A percentile compares a stretch with the other conserved stretches of the same genome.
Evolutionary conservation across 208 protist species (phyloP).

Genomic region (Novymonas esmeraldas): DNA sequence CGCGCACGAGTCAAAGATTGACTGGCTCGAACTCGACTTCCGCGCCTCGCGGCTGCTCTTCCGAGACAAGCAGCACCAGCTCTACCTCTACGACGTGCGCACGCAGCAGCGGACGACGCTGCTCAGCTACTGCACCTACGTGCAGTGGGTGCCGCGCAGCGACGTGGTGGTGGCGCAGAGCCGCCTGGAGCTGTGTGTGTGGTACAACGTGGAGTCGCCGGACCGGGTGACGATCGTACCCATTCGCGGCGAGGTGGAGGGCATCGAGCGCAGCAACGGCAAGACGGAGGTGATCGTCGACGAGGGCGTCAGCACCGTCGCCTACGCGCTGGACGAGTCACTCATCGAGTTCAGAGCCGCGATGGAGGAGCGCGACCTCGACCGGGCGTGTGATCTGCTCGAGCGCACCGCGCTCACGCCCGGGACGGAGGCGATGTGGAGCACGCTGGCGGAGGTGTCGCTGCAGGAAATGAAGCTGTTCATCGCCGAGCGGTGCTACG

Average conservation of each 20-base stretch:
- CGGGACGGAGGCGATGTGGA: conserved; percentile 97
- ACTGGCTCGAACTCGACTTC: conserved; percentile 97
- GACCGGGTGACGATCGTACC: conserved; percentile 95
- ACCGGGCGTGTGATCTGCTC: conserved; percentile 91
- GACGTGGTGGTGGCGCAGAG: conserved; percentile 98
- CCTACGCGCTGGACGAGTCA: conserved; percentile 95
- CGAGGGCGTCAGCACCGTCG: conserved; percentile 94
- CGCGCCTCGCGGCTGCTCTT: conserved; percentile 95
- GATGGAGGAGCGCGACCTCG: conserved; percentile 94
- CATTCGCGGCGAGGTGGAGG: conserved; percentile 97
- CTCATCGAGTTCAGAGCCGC: conserved; percentile 97
- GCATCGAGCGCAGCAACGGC: conserved; percentile 94
- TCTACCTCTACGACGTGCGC: conserved; percentile 95
- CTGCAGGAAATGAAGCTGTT: conserved; percentile 88
- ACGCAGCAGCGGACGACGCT: conserved; percentile 90
- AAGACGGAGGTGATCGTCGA: conserved; percentile 97
- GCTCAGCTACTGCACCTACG: conserved; percentile 96
- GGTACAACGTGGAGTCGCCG: conserved; percentile 96
- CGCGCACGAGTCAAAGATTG: conserved; percentile 91
- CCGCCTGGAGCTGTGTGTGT: conserved; percentile 96
- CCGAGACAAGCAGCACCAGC: conserved; percentile 95
- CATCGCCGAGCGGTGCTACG: conserved; percentile 96
- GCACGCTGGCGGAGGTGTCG: conserved; percentile 82
- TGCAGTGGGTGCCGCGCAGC: conserved; percentile 98
- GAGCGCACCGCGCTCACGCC: conserved; percentile 83